phyloP scores from a whole-genome alignment of 257 asterid genomes.

The Solanum sparsipilum region DNA sequence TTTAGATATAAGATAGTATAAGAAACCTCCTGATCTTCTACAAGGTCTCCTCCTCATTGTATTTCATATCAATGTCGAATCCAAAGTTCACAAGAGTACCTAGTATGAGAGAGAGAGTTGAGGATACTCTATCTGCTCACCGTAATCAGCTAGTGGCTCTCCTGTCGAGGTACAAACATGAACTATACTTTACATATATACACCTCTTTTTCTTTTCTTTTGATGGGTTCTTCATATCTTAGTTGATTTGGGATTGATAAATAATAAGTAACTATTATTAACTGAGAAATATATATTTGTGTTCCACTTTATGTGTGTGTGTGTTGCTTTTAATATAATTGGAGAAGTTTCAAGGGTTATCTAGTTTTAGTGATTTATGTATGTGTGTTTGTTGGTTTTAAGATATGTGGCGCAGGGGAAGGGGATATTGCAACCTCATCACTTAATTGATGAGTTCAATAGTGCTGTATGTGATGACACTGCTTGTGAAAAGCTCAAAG shows the following conservation, averaged over 20 bases:
- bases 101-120: conserved; percentile 85
- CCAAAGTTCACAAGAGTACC: conserved; percentile 45
- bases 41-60: neutral
- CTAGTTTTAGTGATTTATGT: neutral
- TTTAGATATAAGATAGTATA: no score
- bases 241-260: no score
- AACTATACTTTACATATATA: no score
- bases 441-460: conserved; percentile 75
- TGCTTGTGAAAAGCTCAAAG: conserved; percentile 35
- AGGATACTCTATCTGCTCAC: conserved; percentile 85
- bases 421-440: conserved; percentile 84
- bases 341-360: neutral
- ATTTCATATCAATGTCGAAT: conserved; percentile 26
- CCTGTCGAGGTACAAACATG: conserved; percentile 50
- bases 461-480: conserved; percentile 39
- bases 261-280: no score
- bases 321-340: neutral
- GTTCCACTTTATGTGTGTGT: no score
- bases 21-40: neutral
- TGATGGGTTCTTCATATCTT: no score
- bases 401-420: conserved; percentile 97
- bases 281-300: no score
- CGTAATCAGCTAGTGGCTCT: conserved; percentile 87
- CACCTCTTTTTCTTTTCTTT: no score
- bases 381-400: neutral